These are phyloP conservation scores for Penicillium brasilianum DNA, from an alignment of 2,329 filamentous ascomycete genomes.

Conservation along the genomic window DNA sequence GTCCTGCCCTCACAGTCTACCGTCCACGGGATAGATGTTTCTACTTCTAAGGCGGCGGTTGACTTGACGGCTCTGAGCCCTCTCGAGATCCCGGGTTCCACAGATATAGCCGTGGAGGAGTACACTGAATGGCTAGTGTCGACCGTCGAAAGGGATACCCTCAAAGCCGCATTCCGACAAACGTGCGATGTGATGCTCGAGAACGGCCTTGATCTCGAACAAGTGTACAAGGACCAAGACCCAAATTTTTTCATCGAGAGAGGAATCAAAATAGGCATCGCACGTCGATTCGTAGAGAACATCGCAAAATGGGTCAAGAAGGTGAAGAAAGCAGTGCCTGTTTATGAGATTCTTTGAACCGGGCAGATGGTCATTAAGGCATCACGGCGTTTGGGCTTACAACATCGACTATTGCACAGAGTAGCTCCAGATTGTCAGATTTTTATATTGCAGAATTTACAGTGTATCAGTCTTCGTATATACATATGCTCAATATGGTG, in stretches of 20 bases:
- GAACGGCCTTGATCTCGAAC: conserved; percentile 10
- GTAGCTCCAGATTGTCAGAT: neutral
- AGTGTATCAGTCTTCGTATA: neutral
- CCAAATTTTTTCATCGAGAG: conserved; percentile 14
- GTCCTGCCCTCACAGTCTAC: no score
- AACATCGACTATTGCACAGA: neutral
- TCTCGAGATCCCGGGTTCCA: conserved; percentile 6
- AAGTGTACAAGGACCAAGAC: conserved; percentile 15
- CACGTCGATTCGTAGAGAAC: conserved; percentile 12
- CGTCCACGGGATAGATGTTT: neutral
- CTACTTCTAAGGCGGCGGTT: neutral
- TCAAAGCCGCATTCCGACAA: conserved; percentile 4
- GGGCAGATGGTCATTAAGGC: no score
- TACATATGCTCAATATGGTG: neutral
- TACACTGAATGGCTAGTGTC: conserved; percentile 9
- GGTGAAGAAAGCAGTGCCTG: conserved; percentile 9
- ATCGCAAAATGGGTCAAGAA: conserved; percentile 9
- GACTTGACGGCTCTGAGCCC: neutral
- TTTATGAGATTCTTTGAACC: conserved; percentile 14
- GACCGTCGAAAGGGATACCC: conserved; percentile 1
- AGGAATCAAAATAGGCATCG: conserved; percentile 15
- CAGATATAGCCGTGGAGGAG: neutral
- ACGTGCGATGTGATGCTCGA: conserved; percentile 3
- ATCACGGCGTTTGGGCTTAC: no score
- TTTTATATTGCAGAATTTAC: neutral